Evolutionary conservation across 352 stramenopile genomes (phyloP), one percentile per base, ranked within the genome.

Genomic region (Salisapilia sapeloensis): DNA sequence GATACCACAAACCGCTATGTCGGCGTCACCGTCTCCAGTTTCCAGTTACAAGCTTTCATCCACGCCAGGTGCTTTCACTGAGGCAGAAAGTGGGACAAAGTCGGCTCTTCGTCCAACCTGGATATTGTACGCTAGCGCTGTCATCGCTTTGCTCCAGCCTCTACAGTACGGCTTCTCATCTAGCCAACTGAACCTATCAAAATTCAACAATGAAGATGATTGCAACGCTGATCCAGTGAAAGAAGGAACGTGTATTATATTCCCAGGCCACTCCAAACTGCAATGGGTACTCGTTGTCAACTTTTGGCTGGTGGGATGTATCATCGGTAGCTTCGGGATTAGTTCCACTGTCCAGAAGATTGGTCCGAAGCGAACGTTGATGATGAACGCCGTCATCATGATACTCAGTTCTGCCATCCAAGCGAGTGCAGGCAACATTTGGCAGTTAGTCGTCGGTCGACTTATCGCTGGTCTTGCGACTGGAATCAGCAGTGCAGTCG

Each of bases 61-160:
- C n/a, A n/a, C n/a, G n/a, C n/a, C n/a, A n/a, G n/a, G n/a, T n/a
- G n/a, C n/a, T n/a, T n/a, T n/a, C n/a, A n/a, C n/a, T n/a, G n/a
- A n/a, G n/a, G n/a, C n/a, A n/a, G n/a, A n/a, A n/a, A n/a, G n/a
- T n/a, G n/a, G n/a, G n/a, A n/a, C n/a, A n/a, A n/a, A n/a, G n/a
- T n/a, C n/a, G n/a, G n/a, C n/a, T n/a, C 42, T 59, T 27, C 46
- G 45, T 4, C 58, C 50, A n/a, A 48, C 49, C 21, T n/a, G n/a
- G n/a, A n/a, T n/a, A n/a, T n/a, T n/a, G n/a, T n/a, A n/a, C n/a
- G n/a, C n/a, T n/a, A n/a, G n/a, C n/a, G n/a, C n/a, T n/a, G n/a
- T n/a, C n/a, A n/a, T 36, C 6, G 31, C 31, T 20, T 6, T 36
- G 3, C 13, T 36, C 7, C n/a, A 19, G 14, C 16, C 31, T 6